Evolutionary conservation across 345 rosid genomes (phyloP), one percentile per base, ranked within the genome.

Genomic region (Bruguiera sexangula): DNA sequence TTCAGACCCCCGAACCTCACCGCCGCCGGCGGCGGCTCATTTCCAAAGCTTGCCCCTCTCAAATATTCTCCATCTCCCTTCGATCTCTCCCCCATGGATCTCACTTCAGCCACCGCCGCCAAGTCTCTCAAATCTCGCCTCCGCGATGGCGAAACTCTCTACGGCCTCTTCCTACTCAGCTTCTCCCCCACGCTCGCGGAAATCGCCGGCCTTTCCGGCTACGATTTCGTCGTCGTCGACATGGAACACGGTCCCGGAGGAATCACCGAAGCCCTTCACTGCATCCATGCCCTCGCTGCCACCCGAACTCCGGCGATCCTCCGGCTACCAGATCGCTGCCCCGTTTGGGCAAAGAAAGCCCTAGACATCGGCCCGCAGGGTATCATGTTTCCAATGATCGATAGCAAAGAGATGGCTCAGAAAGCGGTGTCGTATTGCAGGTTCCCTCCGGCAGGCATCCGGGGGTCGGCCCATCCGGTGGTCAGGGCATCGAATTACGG

Each of bases 221-320:
- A 91, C 78, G 96, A 91, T 66, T 94, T 87, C 80, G 96, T 77
- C 27, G 95, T 94, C 53, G 82, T 94, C 34, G 97, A 91, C 79
- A 91, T 94, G 96, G 98, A 94, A 72, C 97, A 94, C 71, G 98
- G 98, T 29, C 95, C 88, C 31, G 93, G 97, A 3, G 98, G 96
- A 5, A 83, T 94, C 75, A 60, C 83, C 65, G 96, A 87, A 20
- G 86, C 97, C 30, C 83, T 91, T 27, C 72, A 81, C 36, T 83
- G 93, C 69, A 85, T 93, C 54, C 89, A 86, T 43, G 89, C 89
- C 2, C 94, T 93, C 43, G 79, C 85, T 64, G 82, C 89, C 27
- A 74, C 85, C 55, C 68, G 75, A 7, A 88, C 94, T 3, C 78
- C 91, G 0, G 90, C 91, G 54, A 84, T 93, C 75, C 80, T 93